These are phyloP conservation scores for Coemansia sp. DNA, from an alignment of 192 early-diverging fungal species.

Conservation along the genomic window DNA sequence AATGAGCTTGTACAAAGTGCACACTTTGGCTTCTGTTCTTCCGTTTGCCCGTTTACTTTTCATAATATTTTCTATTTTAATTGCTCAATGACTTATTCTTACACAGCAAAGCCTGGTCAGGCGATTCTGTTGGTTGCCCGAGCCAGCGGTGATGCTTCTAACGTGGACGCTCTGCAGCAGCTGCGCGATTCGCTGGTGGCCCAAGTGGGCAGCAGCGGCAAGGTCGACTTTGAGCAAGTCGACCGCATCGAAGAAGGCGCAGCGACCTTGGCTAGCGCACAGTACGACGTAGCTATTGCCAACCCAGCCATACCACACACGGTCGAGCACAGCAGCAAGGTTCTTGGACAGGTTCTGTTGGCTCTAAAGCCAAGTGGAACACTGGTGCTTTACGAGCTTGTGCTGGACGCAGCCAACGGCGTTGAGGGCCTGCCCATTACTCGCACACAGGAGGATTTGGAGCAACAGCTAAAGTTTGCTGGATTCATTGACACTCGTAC, in stretches of 20 bases:
- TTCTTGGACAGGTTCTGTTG: constrained; percentile 63
- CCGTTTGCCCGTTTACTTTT: neutral
- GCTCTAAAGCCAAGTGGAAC: constrained; percentile 71
- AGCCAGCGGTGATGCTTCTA: constrained; percentile 30
- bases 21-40: neutral
- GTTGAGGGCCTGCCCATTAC: constrained; percentile 55
- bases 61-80: neutral
- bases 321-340: constrained; percentile 65
- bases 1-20: neutral
- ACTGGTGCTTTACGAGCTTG: constrained; percentile 72
- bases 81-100: constrained; percentile 9
- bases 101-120: constrained; percentile 34
- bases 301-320: constrained; percentile 59
- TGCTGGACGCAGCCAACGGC: constrained; percentile 51
- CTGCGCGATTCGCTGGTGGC: constrained; percentile 53
- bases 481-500: constrained; percentile 76
- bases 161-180: constrained; percentile 44
- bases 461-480: constrained; percentile 75
- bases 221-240: constrained; percentile 82
- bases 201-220: constrained; percentile 61
- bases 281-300: constrained; percentile 66
- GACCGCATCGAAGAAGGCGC: constrained; percentile 69
- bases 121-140: constrained; percentile 42
- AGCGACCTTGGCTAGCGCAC: constrained; percentile 60
- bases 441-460: constrained; percentile 63